Evolutionary conservation across 441 rosid genomes (phyloP).

Genomic region (Arabidopsis hybrid): DNA sequence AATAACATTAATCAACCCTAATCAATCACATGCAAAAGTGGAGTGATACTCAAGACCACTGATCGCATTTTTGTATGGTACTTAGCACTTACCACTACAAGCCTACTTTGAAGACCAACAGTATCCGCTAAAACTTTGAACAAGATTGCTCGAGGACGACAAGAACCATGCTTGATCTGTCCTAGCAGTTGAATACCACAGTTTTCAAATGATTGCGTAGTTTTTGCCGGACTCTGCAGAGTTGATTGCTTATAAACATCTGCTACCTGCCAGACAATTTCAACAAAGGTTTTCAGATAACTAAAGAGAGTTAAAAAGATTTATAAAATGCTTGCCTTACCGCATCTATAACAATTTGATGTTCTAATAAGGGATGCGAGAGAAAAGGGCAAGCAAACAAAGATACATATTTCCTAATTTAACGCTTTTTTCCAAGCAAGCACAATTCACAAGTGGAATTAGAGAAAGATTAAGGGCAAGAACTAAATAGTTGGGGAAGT

Average conservation of each 20-base stretch:
- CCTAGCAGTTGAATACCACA: constrained; percentile 90
- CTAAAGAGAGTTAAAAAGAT: constrained; percentile 8
- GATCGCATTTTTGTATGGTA: constrained; percentile 19
- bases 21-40: constrained; percentile 26
- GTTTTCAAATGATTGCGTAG: constrained; percentile 70
- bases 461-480: constrained; percentile 19
- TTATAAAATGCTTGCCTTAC: constrained; percentile 9
- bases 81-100: constrained; percentile 81
- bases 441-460: constrained; percentile 18
- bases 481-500: constrained; percentile 13
- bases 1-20: constrained; percentile 14
- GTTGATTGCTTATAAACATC: constrained; percentile 87
- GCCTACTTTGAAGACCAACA: constrained; percentile 94
- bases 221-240: constrained; percentile 89
- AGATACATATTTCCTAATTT: constrained; percentile 16
- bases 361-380: constrained; percentile 21
- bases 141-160: constrained; percentile 95
- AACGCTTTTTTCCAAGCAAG: constrained; percentile 21
- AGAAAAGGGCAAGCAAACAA: constrained; percentile 21
- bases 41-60: constrained; percentile 13
- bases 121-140: constrained; percentile 97
- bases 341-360: constrained; percentile 7
- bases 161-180: constrained; percentile 92
- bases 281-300: constrained; percentile 16
- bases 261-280: constrained; percentile 67